Conservation (phyloP, 495 filamentous ascomycete species). For the Penicillium steckii region DNA sequence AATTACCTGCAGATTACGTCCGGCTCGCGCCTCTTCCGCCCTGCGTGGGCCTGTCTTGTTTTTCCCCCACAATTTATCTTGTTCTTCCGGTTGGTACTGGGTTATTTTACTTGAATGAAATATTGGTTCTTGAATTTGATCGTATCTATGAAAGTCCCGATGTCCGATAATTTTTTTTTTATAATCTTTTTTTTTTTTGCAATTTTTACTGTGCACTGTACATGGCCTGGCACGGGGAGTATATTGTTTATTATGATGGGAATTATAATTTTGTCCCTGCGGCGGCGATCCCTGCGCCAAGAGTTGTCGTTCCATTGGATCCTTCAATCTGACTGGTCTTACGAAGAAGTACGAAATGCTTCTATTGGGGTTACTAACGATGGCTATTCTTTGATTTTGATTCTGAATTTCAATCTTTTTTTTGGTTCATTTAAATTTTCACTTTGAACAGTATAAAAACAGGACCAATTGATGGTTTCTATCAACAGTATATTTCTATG, state of each 20-base stretch:
- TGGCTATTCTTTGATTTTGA: not conserved
- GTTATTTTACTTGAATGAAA: too few relatives aligned
- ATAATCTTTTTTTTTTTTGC: not conserved
- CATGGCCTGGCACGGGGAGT: too few relatives aligned
- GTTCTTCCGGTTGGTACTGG: not conserved
- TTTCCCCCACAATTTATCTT: constrained; percentile 6
- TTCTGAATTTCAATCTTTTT: not conserved
- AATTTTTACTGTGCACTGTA: not conserved
- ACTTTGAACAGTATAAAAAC: not conserved
- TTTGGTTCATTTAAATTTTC: too few relatives aligned
- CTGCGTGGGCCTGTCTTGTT: constrained; percentile 8
- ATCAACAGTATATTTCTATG: constrained; percentile 2
- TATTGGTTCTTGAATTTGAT: too few relatives aligned
- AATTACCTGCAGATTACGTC: constrained; percentile 13
- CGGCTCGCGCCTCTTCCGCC: constrained; percentile 14
- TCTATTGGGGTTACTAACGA: too few relatives aligned
- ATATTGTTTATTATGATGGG: too few relatives aligned
- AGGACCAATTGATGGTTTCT: not conserved
- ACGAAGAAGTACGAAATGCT: not conserved
- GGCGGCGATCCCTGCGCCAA: constrained; percentile 22
- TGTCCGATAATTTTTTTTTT: not conserved
- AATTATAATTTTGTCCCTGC: constrained; percentile 13
- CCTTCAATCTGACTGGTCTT: not conserved
- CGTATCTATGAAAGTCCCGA: not conserved
- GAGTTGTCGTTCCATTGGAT: constrained; percentile 13